A percentile compares a stretch with the other conserved stretches of the same genome.
phyloP scores from a whole-genome alignment of 2,329 filamentous ascomycete genomes.

The Calonectria leucothoes region DNA sequence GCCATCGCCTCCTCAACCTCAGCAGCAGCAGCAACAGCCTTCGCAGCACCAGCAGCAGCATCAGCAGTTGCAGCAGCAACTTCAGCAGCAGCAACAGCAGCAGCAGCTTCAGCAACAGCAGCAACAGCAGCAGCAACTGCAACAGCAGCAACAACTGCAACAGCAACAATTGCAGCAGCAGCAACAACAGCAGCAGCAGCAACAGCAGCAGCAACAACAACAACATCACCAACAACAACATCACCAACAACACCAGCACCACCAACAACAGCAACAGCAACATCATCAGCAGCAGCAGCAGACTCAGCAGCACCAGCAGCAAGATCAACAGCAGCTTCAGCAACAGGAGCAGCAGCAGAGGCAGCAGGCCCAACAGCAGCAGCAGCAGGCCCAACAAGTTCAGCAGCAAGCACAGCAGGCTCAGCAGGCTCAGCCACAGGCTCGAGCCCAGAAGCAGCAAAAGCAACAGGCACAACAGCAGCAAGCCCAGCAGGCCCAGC shows the following conservation, averaged over 20 bases:
- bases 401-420: constrained; percentile 43
- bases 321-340: constrained; percentile 28
- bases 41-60: constrained; percentile 26
- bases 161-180: constrained; percentile 33
- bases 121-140: constrained; percentile 18
- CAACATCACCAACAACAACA: constrained; percentile 32
- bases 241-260: constrained; percentile 27
- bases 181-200: constrained; percentile 21
- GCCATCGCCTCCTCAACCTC: constrained; percentile 44
- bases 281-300: constrained; percentile 35
- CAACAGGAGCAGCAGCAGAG: constrained; percentile 26
- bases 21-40: constrained; percentile 45
- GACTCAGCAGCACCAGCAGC: constrained; percentile 8
- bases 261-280: constrained; percentile 19
- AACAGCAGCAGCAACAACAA: constrained; percentile 23
- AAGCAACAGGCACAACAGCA: constrained; percentile 43
- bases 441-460: constrained; percentile 42
- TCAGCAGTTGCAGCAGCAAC: constrained; percentile 13
- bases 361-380: constrained; percentile 2
- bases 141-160: constrained; percentile 25
- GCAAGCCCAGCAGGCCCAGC: constrained; percentile 26
- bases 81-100: constrained; percentile 29
- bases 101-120: constrained; percentile 31
- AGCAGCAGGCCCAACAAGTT: constrained; percentile 32
- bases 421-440: constrained; percentile 45